Conservation (phyloP, 108 stramenopile species). For the Skeletonema tropicum region DNA sequence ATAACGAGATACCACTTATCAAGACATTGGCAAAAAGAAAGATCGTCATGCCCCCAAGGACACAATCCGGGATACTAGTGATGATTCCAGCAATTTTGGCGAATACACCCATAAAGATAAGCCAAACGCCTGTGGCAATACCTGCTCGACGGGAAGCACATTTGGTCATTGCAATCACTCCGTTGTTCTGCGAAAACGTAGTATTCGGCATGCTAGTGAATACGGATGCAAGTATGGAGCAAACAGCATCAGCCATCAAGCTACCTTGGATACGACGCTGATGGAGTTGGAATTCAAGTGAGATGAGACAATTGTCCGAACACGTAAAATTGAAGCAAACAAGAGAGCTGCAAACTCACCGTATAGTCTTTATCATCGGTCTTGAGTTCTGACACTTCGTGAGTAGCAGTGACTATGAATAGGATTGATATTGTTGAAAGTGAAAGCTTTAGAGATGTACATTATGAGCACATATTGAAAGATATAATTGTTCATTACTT, state of each 20-base stretch:
- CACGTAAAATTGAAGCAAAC: neutral
- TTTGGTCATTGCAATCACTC: conserved; percentile 74
- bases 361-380: conserved; percentile 54
- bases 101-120: conserved; percentile 77
- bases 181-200: conserved; percentile 80
- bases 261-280: conserved; percentile 62
- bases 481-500: no score
- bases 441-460: no score
- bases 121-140: conserved; percentile 57
- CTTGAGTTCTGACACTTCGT: conserved; percentile 57
- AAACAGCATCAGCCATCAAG: conserved; percentile 56
- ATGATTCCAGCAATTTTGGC: conserved; percentile 78
- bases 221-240: conserved; percentile 50
- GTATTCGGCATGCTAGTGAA: conserved; percentile 68
- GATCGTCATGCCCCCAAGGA: conserved; percentile 82
- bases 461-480: no score
- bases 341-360: conserved; percentile 13
- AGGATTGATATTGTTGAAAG: no score
- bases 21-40: conserved; percentile 73
- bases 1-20: conserved; percentile 54
- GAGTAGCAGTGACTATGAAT: conserved; percentile 49
- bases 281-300: neutral
- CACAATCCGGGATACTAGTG: conserved; percentile 80
- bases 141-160: conserved; percentile 74
- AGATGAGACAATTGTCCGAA: neutral